Evolutionary conservation across 768 basidiomycete genomes (phyloP), one percentile per base, ranked within the genome.

Genomic region (Suillus spraguei): DNA sequence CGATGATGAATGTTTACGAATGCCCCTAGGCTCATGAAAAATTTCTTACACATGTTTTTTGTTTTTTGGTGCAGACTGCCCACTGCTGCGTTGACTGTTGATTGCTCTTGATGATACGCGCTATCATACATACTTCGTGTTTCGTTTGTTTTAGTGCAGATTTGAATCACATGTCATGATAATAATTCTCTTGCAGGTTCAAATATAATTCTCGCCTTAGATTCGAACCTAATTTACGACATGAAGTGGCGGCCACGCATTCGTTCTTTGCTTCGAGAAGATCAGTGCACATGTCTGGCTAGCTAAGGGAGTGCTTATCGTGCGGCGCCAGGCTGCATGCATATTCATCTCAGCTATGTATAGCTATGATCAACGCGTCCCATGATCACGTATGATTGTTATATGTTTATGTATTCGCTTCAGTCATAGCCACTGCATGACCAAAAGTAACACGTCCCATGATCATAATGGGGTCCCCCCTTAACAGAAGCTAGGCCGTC

Each of bases 1-100:
- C 38, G 54, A 53, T 35, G 9, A 41, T 14, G 39, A 59, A 60
- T 39, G 47, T 62, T 64, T 64, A 33, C 22, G 53, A 61, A 56
- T 64, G 28, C 50, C 44, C 9, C 38, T 39, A 55, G 54, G 36
- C 55, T 24, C 55, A 56, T 56, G 55, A 56, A n/a, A 11, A 13
- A 20, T 56, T 28, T 56, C 24, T 39, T 56, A 17, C 38, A 38
- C 33, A 35, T 53, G 52, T 53, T 24, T 24, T 56, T 54, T 32
- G n/a, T 56, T 55, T 56, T 55, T 36, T 38, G n/a, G 24, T 32
- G 24, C 49, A 16, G 49, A 49, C 49, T 39, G 54, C 14, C 16
- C 11, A 8, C 33, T 54, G 33, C 20, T 53, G 10, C 33, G 9
- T 33, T 54, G 32, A n/a, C 6, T 54, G 35, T 20, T 56, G 36